Evolutionary conservation across 352 stramenopile genomes (phyloP), one percentile per base, ranked within the genome.

Genomic region (Phytophthora sp.): DNA sequence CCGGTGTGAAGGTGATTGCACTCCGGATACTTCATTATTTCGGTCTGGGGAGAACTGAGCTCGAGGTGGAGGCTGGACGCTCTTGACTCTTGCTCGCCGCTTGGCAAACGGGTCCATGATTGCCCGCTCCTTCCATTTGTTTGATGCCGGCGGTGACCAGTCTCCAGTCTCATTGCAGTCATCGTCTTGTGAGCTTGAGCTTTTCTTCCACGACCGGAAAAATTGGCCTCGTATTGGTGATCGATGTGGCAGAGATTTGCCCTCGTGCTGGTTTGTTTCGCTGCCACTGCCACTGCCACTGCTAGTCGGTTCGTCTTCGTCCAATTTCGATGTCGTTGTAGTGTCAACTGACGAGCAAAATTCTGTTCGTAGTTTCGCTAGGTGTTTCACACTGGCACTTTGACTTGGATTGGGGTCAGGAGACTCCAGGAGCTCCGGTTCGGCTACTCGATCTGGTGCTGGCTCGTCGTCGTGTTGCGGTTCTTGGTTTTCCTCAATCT

Each of bases 41-140:
- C 21, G 26, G 15, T 52, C 31, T 29, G 30, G 53, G n/a, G 52
- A 30, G 2, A 41, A 51, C 29, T 56, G 39, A 2, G 38, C 30
- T 62, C 38, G 51, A 3, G 18, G 6, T 27, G 39, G 35, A 4
- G 63, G 35, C 12, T 59, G 65, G 1, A 55, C 15, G 35, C 38
- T 50, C 21, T 42, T 76, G 12, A 31, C 18, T 42, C 46, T 26
- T 1, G 45, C 13, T 55, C 80, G 79, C 11, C 75, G 69, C 58
- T 86, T 89, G 30, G 82, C 84, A 57, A 92, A 92, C 16, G 84
- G 84, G 66, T 92, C 86, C 18, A 84, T 62, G 12, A 92, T 64
- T 11, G 84, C 84, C 1, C 84, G 76, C n/a, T 76, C 74, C 63
- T 87, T 89, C 84, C 84, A 92, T 52, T 92, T 92, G 67, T 92